phyloP scores from a whole-genome alignment of 805 yeast species.

The Sungouiella blattae region DNA sequence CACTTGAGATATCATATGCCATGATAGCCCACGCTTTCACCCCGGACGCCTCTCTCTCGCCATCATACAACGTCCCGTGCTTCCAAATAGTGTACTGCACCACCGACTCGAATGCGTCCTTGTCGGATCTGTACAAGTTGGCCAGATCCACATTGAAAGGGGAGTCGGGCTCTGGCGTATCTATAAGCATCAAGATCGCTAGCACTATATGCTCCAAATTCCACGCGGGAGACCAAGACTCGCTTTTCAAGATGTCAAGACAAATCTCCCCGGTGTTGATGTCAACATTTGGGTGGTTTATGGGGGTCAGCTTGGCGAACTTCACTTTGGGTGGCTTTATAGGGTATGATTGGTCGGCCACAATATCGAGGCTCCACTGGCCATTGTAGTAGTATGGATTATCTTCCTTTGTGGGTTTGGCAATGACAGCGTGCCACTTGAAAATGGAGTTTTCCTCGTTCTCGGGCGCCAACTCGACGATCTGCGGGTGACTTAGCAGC shows the following conservation, averaged over 20 bases:
- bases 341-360: constrained; percentile 51
- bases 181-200: constrained; percentile 55
- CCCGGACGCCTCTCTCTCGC: constrained; percentile 6
- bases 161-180: constrained; percentile 67
- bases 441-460: constrained; percentile 13
- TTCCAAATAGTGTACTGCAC: constrained; percentile 42
- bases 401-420: constrained; percentile 28
- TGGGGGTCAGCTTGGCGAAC: constrained; percentile 42
- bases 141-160: constrained; percentile 73
- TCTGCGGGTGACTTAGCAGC: constrained; percentile 28
- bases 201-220: constrained; percentile 50
- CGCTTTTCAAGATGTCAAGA: constrained; percentile 55
- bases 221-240: constrained; percentile 76
- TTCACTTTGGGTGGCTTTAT: constrained; percentile 52
- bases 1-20: constrained; percentile 2
- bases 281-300: constrained; percentile 41
- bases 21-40: constrained; percentile 2
- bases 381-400: constrained; percentile 52
- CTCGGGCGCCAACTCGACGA: constrained; percentile 43
- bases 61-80: constrained; percentile 23
- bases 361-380: constrained; percentile 47
- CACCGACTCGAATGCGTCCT: constrained; percentile 34
- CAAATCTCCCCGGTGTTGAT: constrained; percentile 63
- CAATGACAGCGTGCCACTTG: constrained; percentile 14
- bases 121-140: constrained; percentile 47